A percentile compares a stretch with the other conserved stretches of the same genome.
Evolutionary conservation across 2,329 filamentous ascomycete species (phyloP).

Genomic region (Pseudogymnoascus sp.): DNA sequence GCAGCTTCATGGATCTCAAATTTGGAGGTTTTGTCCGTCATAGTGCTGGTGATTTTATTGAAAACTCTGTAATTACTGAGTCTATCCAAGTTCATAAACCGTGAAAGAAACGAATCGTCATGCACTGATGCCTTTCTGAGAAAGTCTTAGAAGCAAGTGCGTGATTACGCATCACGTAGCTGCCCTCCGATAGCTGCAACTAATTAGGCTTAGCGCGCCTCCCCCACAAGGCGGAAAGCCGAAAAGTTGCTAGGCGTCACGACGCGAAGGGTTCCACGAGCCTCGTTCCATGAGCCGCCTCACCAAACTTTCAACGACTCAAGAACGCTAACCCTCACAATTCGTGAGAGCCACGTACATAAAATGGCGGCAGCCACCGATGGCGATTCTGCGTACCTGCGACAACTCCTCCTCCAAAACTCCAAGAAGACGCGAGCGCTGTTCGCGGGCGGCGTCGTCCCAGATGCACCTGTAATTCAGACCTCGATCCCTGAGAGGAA

Average conservation of each 20-base stretch:
- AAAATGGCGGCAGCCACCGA: conserved; percentile 27
- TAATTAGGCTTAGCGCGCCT: background rate
- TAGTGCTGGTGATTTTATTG: background rate
- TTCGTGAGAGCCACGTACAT: background rate
- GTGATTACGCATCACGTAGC: conserved; percentile 9
- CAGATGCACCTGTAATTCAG: conserved; percentile 7
- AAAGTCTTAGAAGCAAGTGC: background rate
- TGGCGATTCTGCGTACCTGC: conserved; percentile 26
- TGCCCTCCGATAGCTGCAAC: conserved; percentile 9
- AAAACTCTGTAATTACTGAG: background rate
- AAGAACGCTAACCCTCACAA: background rate
- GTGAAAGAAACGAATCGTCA: background rate
- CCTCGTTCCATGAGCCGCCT: conserved; percentile 7
- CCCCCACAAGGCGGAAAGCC: conserved; percentile 6
- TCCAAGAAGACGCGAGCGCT: conserved; percentile 33
- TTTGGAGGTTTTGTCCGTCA: conserved; percentile 42
- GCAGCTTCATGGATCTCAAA: conserved; percentile 83
- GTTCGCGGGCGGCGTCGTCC: conserved; percentile 26
- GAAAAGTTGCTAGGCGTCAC: conserved; percentile 8
- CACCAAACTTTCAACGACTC: conserved; percentile 2
- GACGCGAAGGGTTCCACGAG: conserved; percentile 13
- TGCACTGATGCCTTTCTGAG: background rate
- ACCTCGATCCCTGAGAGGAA: conserved; percentile 14
- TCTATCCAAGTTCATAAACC: background rate
- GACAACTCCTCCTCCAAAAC: conserved; percentile 33